Base-by-base conservation (phyloP, 2,329 filamentous ascomycete species). In the Hysterium pulicare region DNA sequence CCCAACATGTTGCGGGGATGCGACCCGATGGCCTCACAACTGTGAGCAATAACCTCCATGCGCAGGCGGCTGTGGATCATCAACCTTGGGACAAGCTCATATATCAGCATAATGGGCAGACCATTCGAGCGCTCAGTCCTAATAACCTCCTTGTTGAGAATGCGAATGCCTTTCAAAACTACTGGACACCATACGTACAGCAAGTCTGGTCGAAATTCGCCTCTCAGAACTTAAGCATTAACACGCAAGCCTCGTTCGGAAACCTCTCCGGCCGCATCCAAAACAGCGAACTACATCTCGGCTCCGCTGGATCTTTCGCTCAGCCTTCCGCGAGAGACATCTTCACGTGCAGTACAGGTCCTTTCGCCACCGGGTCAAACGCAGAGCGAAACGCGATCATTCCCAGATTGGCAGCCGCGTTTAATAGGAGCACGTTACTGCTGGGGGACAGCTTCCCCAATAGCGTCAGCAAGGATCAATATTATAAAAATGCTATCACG, bases 351-450 rank as follows among this genome's bases (percentile, higher is more conserved):
- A 82, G 77, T 51, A 80, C 76, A 2, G 82, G 82, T 0, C 80
- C 81, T 0, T 84, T 85, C 50, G 68, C 71, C 50, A 56, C 70
- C 34, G 56, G 76, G 46, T 54, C 57, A 3, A 67, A 67, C 10
- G 56, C 55, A 4, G 64, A 68, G 42, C 68, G 70, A 15, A 72
- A 73, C 46, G 82, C 82, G 31, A 77, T 90, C 42, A 82, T 83
- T 7, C 85, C 88, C 0, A 76, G 87, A n/a, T 68, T 93, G 11
- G 78, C 84, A 0, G 87, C 87, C 1, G 86, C 84, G 1, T 79
- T 91, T 56, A 89, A 90, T 66, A 77, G 87, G 17, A 82, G 78
- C 24, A 90, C 84, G 9, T 66, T 93, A 46, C 66, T 86, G 38
- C 58, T 66, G 5, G 62, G 64, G 7, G 64, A 68, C 10, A 55